Evolutionary conservation across 495 filamentous ascomycete species (phyloP), one percentile per base, ranked within the genome.

Genomic region (Collariella sp.): DNA sequence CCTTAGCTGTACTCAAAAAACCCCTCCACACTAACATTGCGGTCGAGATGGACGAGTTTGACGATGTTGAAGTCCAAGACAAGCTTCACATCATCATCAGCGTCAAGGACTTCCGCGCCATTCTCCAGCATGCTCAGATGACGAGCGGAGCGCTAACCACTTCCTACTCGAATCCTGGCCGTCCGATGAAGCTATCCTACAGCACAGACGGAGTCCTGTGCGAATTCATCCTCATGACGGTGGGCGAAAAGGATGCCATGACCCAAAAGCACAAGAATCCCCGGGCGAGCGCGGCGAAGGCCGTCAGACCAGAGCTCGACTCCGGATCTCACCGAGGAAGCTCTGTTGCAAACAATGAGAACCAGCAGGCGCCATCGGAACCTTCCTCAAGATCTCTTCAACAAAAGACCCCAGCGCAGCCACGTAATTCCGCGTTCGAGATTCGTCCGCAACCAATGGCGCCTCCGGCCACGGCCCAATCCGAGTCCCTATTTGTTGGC

Each of bases 161-260:
- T n/a, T 73, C 72, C 43, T 97, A 93, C 62, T 94, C 88, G 7
- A 76, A 79, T 19, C 88, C 94, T 1, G 83, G 82, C 35, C 82
- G 82, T 24, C 93, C 93, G 2, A 78, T 98, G 66, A 91, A 95
- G 64, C 70, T 96, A 10, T 81, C 75, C 29, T 97, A 97, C 65
- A 74, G 75, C 7, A 70, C 70, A 23, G 82, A 87, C 46, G 93
- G 90, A 15, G 74, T 96, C 50, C 70, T 79, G 43, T 87, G 85
- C 55, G 88, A 96, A 50, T 96, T 94, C 63, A 91, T 91, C 15
- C 69, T 98, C 41, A 96, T 96, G 91, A 98, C 93, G 10, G 81
- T 86, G 29, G 89, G 90, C n/a, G 88, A 94, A 53, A 79, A 79
- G 56, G 72, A 73, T 31, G 68, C 67, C 47, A 58, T 66, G 9